Base-by-base conservation (phyloP, 192 early-diverging fungal species). In the Coemansia sp. region DNA sequence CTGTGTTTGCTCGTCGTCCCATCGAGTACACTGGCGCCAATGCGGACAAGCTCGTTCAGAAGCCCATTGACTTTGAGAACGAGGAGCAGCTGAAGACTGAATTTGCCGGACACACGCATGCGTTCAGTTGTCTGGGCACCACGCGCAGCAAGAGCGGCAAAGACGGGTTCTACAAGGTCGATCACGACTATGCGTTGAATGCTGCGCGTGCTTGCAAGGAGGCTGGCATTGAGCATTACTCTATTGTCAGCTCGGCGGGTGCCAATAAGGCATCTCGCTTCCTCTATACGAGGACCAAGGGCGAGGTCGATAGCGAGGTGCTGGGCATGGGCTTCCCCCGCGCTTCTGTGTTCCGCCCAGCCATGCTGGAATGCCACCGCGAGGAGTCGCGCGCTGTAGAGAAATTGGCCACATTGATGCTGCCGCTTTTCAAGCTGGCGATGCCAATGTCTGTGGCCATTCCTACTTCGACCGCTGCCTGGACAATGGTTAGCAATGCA, bases 21-120 rank as follows among this genome's bases (percentile, higher is more conserved):
- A 67, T 86, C 49, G 75, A 78, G 68, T 75, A 74, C 61, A 61
- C 68, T 4, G 76, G 76, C 2, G 41, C 66, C 5, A 65, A 86
- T 29, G 67, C 79, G 9, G 75, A 75, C 12, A 72, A 72, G 72
- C 69, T 84, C 36, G 86, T 90, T 38, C 90, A 93, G 75, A 86
- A 90, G 66, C 79, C 85, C 3, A 85, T 92, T 22, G 89, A 94
- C 79, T 93, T 92, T 76, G 93, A 96, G 22, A 89, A 94, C 49
- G 70, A 89, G 12, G 86, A 88, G 13, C 65, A 78, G 70, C 34
- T 74, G 49, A 66, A 73, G 34, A 57, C 46, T 24, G 67, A 76
- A 27, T 73, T 79, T 55, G 63, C 70, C 12, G 80, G 74, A 3
- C 67, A 84, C 72, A 88, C 88, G 68, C 83, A 87, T 49, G 89